phyloP scores from a whole-genome alignment of 371 early-diverging fungal genomes.

The Rhizopus sp. region DNA sequence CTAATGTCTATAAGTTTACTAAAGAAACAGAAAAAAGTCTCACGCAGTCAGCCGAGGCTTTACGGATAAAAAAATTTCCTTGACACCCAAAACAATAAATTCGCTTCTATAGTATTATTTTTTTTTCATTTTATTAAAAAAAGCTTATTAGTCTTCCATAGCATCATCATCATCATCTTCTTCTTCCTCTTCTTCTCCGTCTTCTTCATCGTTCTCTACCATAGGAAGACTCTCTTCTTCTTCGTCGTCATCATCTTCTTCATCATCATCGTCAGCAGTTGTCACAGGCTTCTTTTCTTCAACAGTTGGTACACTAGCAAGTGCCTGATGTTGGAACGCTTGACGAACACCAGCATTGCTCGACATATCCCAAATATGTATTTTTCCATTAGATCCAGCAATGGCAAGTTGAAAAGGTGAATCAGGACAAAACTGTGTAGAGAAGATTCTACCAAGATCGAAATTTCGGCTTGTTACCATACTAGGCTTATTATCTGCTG shows the following conservation, averaged over 20 bases:
- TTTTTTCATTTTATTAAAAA: too few species aligned
- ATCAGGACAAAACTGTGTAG: conserved; percentile 85
- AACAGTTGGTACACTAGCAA: conserved; percentile 22
- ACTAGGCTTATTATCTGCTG: conserved; percentile 70
- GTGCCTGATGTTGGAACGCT: conserved; percentile 56
- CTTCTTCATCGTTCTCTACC: conserved; percentile 6
- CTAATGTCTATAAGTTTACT: too few species aligned
- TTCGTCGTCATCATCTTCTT: conserved; percentile 55
- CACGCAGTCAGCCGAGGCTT: too few species aligned
- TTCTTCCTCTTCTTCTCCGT: conserved; percentile 26
- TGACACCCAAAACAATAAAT: too few species aligned
- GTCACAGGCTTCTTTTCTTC: conserved; percentile 48
- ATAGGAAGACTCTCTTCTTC: conserved; percentile 27
- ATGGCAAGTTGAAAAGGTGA: conserved; percentile 81
- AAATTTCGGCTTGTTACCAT: conserved; percentile 83
- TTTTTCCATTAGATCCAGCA: conserved; percentile 85
- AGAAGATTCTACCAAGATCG: conserved; percentile 87
- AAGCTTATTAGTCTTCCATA: conserved; percentile 17
- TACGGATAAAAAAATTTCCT: too few species aligned
- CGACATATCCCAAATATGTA: conserved; percentile 90
- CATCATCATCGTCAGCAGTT: conserved; percentile 49
- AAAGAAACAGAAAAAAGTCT: too few species aligned
- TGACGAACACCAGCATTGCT: conserved; percentile 81
- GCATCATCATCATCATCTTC: conserved; percentile 24
- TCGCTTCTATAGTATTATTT: background rate